Conservation (phyloP, 169 alveolate genomes). For the Babesia bigemina region DNA sequence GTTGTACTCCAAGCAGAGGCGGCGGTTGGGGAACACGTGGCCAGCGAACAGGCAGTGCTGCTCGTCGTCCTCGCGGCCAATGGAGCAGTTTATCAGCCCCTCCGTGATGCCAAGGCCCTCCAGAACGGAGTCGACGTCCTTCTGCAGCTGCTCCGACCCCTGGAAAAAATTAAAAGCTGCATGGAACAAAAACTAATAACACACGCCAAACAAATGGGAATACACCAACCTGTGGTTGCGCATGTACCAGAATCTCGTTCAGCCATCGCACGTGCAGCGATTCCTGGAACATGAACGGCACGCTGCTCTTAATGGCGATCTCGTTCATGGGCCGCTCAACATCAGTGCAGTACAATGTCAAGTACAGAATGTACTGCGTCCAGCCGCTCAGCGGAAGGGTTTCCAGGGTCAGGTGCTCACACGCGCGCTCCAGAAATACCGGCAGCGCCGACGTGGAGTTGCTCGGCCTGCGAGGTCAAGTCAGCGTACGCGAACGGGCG, state of each 20-base stretch:
- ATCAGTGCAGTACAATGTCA: slow-evolving; percentile 81
- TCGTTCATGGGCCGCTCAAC: slow-evolving; percentile 82
- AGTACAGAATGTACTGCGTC: slow-evolving; percentile 80
- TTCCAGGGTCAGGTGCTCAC: slow-evolving; percentile 64
- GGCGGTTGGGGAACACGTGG: slow-evolving; percentile 78
- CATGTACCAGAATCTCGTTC: slow-evolving; percentile 78
- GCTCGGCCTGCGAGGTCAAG: slow-evolving; percentile 40
- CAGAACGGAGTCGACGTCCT: slow-evolving; percentile 81
- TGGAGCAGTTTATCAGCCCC: slow-evolving; percentile 82
- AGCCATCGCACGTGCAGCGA: slow-evolving; percentile 82
- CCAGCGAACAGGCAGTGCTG: slow-evolving; percentile 85
- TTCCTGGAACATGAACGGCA: slow-evolving; percentile 80
- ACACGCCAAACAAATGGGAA: neutral
- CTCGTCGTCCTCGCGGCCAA: slow-evolving; percentile 83
- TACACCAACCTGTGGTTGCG: slow-evolving; percentile 72
- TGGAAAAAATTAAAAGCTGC: slow-evolving; percentile 5
- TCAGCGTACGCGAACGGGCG: neutral
- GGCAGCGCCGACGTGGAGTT: slow-evolving; percentile 26
- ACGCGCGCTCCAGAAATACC: slow-evolving; percentile 60
- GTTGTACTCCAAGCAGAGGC: slow-evolving; percentile 82
- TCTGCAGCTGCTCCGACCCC: slow-evolving; percentile 84
- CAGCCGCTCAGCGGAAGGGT: slow-evolving; percentile 83
- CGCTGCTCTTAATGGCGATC: slow-evolving; percentile 71
- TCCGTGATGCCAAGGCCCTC: slow-evolving; percentile 72
- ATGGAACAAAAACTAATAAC: neutral